A percentile compares a stretch with the other conserved stretches of the same genome.
Conservation (phyloP, 495 filamentous ascomycete genomes). For the Friedmanniomyces simplex region DNA sequence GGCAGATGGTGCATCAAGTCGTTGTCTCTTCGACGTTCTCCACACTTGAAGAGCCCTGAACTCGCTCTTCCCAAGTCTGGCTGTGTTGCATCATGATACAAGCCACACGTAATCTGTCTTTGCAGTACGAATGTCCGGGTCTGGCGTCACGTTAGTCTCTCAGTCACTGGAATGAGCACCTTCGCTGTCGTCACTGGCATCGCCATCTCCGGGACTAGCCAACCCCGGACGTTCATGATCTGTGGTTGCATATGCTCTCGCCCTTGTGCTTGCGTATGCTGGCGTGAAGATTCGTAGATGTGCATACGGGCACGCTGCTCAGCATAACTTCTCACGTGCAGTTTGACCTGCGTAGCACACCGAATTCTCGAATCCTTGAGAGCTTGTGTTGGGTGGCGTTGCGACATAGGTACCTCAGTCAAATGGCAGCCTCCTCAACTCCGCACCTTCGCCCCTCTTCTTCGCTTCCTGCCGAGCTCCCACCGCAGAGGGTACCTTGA, state of each 20-base stretch:
- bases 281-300: background rate
- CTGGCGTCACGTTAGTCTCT: background rate
- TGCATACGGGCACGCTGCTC: too few relatives aligned
- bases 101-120: too few relatives aligned
- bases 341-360: too few relatives aligned
- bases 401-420: conserved; percentile 42
- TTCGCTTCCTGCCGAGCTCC: conserved; percentile 78
- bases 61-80: too few relatives aligned
- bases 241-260: background rate
- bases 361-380: too few relatives aligned
- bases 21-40: too few relatives aligned
- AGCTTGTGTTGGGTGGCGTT: too few relatives aligned
- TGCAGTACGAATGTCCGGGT: too few relatives aligned
- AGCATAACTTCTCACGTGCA: too few relatives aligned
- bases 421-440: conserved; percentile 80
- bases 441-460: conserved; percentile 55
- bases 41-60: too few relatives aligned
- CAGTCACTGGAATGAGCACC: background rate
- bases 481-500: conserved; percentile 90
- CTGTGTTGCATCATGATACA: too few relatives aligned
- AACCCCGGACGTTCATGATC: background rate
- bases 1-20: too few relatives aligned
- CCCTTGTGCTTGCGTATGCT: background rate
- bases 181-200: background rate
- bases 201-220: background rate